These are phyloP conservation scores for Thermomucor indicae-seudaticae DNA, from an alignment of 371 early-diverging fungal species.

Conservation along the genomic window DNA sequence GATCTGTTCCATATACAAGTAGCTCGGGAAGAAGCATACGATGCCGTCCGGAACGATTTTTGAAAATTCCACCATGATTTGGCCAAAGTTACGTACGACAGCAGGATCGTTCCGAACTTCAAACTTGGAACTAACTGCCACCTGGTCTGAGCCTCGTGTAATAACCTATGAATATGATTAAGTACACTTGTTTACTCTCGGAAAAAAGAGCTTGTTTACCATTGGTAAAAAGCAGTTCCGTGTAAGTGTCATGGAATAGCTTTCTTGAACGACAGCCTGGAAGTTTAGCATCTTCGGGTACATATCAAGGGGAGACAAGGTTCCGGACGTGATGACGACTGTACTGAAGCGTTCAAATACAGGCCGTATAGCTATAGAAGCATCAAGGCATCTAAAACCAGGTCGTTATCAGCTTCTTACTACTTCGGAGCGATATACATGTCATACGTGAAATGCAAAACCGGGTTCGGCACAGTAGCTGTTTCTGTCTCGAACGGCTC, in stretches of 20 bases:
- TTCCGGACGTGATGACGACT: slow-evolving; percentile 99
- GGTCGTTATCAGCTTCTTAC: not conserved
- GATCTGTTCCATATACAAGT: slow-evolving; percentile 99
- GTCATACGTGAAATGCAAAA: slow-evolving; percentile 80
- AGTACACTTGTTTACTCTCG: not conserved
- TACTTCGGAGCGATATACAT: no score
- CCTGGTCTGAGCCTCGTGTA: slow-evolving; percentile 97
- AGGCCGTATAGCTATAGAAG: slow-evolving; percentile 95
- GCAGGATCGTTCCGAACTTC: slow-evolving; percentile 98
- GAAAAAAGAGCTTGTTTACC: slow-evolving; percentile 34
- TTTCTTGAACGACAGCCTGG: slow-evolving; percentile 76
- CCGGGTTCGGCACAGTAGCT: slow-evolving; percentile 93
- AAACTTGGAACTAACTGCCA: slow-evolving; percentile 94
- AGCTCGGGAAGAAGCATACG: slow-evolving; percentile 99
- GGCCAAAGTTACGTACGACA: slow-evolving; percentile 99
- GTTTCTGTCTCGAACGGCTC: slow-evolving; percentile 98
- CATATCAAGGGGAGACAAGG: slow-evolving; percentile 98
- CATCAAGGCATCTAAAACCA: slow-evolving; percentile 86
- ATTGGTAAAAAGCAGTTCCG: slow-evolving; percentile 95
- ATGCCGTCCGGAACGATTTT: slow-evolving; percentile 98
- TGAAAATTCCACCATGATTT: slow-evolving; percentile 93
- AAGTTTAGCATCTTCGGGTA: slow-evolving; percentile 98
- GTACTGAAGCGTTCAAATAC: slow-evolving; percentile 95
- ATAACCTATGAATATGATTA: slow-evolving; percentile 50
- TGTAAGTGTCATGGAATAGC: slow-evolving; percentile 93